phyloP scores from a whole-genome alignment of 1,284 basidiomycete genomes.

The Leucoagaricus sp. region DNA sequence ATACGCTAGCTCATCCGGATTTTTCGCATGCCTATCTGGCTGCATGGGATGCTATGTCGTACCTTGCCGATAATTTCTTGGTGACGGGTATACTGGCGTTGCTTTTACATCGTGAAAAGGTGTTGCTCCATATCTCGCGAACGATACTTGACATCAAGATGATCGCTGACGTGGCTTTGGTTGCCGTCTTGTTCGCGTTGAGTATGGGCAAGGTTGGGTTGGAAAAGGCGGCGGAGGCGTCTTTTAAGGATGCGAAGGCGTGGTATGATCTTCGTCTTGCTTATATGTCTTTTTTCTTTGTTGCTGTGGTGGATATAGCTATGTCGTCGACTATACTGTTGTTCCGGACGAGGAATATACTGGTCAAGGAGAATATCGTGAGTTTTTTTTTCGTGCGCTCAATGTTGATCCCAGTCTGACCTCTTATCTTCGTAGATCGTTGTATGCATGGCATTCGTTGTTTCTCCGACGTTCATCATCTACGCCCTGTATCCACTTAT shows the following conservation, averaged over 20 bases:
- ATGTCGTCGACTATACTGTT: not conserved
- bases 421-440: no score
- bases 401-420: no score
- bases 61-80: not conserved
- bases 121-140: not conserved
- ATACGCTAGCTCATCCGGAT: no score
- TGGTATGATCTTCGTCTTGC: not conserved
- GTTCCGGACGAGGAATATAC: not conserved
- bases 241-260: not conserved
- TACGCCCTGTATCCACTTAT: no score
- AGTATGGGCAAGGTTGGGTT: not conserved
- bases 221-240: no score
- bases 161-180: not conserved
- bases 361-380: conserved; percentile 1
- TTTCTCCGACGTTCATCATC: no score
- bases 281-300: conserved; percentile 1
- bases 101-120: conserved; percentile 1
- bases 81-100: not conserved
- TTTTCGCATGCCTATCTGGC: no score
- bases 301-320: not conserved
- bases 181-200: not conserved
- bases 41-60: not conserved
- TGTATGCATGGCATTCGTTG: no score
- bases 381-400: no score
- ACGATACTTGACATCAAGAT: not conserved